A percentile compares a stretch with the other conserved stretches of the same genome.
Evolutionary conservation across 2,329 filamentous ascomycete species (phyloP).

Genomic region (Diaporthe longicolla): DNA sequence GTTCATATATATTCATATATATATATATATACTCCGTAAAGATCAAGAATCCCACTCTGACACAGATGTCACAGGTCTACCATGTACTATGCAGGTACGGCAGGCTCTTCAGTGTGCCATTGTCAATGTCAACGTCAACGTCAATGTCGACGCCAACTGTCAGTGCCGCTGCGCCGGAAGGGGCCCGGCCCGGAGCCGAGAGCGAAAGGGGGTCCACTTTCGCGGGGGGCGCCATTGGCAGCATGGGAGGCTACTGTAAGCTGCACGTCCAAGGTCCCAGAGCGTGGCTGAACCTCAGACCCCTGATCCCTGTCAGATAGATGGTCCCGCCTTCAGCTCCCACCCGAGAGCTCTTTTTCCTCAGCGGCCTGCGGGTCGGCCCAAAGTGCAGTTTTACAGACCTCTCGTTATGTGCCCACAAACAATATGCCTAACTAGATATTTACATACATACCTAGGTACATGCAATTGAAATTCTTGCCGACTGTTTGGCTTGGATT

Average conservation of each 20-base stretch:
- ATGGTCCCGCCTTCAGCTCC: background rate
- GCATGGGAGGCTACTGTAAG: background rate
- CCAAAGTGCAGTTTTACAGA: conserved; percentile 27
- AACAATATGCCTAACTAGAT: background rate
- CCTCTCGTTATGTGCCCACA: background rate
- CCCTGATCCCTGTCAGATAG: conserved; percentile 20
- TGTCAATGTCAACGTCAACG: conserved; percentile 14
- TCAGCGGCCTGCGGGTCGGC: conserved; percentile 19
- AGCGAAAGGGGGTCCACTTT: conserved; percentile 1
- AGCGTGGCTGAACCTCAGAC: background rate
- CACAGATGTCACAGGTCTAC: too few species aligned
- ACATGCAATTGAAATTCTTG: background rate
- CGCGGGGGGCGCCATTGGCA: background rate
- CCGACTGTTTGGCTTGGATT: too few species aligned
- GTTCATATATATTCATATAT: background rate
- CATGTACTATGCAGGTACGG: background rate
- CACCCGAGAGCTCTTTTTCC: background rate
- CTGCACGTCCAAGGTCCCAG: background rate
- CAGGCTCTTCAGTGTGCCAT: background rate
- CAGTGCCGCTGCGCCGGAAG: conserved; percentile 24
- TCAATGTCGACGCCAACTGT: background rate
- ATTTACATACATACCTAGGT: background rate
- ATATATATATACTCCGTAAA: too few species aligned
- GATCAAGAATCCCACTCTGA: too few species aligned
- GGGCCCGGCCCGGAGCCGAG: conserved; percentile 22